Base-by-base conservation (phyloP, 108 stramenopile species). In the Bacterosira constricta region DNA sequence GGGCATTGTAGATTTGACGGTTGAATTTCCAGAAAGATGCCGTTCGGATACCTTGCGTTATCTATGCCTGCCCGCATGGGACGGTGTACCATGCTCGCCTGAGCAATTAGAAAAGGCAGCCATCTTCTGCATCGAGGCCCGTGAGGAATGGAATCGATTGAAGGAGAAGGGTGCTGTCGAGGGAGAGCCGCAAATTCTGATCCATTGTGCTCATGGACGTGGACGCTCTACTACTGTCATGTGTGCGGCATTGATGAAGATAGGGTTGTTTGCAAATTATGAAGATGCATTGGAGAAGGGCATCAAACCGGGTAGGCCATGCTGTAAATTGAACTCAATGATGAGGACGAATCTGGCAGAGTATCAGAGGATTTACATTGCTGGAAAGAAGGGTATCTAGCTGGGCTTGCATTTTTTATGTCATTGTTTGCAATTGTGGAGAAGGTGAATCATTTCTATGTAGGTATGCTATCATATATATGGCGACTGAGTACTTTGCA, bases 141-240 rank as follows among this genome's bases (percentile, higher is more conserved):
- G 80, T 31, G 63, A 77, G 21, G 46, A 78, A 65, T 78, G 77
- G 77, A 70, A 65, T 23, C 49, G 59, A 30, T 15, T 59, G 41
- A 75, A 87, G 60, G 45, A 85, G 27, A 50, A 66, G 18, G 88
- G 90, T 23, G 83, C 86, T 69, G 89, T 91, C 49, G 51, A 65
- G 1, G 68, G 68, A 8, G 66, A 66, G 11, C 77, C 77, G 17
- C 63, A 78, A 17, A 67, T 78, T 13, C 51, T 95, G 56, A 86
- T 95, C 20, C 94, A 95, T 71, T 95, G 94, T 44, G 91, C 94
- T 32, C 91, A 95, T 72, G 91, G 91, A 17, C 75, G 91, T 25
- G 90, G 91, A 51, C 73, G 94, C 45, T 81, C 79, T 45, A 92
- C 94, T 18, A 92, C 91, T 12, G 83, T 91, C 47, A 92, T 92